These are phyloP conservation scores for Globisporangium cederbergense DNA, from an alignment of 352 stramenopile genomes.

Conservation along the genomic window DNA sequence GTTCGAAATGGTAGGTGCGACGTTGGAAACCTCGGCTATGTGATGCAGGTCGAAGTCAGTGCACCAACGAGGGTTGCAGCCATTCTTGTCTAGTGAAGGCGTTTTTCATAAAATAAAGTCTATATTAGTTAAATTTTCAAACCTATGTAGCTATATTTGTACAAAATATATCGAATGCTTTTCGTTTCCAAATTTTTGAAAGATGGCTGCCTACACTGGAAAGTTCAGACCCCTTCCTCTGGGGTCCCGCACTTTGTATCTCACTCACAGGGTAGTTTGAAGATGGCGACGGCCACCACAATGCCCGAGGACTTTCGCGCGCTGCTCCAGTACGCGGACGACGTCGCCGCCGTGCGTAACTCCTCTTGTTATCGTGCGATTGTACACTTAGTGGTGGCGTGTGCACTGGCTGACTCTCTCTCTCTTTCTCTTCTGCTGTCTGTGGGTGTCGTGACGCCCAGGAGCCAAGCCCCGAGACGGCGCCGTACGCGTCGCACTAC, in stretches of 20 bases:
- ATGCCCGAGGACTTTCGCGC: slow-evolving; percentile 32
- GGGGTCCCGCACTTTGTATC: not conserved
- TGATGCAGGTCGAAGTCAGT: no score
- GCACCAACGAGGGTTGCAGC: no score
- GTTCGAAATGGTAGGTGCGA: no score
- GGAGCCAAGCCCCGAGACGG: slow-evolving; percentile 44
- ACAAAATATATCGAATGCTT: no score
- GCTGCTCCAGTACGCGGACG: slow-evolving; percentile 29
- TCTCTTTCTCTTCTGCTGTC: not conserved
- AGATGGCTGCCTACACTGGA: no score
- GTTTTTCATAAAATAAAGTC: no score
- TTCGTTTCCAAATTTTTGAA: no score
- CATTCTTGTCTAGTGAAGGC: no score
- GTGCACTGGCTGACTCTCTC: not conserved
- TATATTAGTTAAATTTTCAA: no score
- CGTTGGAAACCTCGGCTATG: no score
- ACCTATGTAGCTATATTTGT: no score
- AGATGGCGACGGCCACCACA: slow-evolving; percentile 2
- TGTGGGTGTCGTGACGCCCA: slow-evolving; percentile 12
- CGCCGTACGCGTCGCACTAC: slow-evolving; percentile 51
- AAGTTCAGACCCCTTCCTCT: no score
- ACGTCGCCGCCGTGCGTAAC: slow-evolving; percentile 25
- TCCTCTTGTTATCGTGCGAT: not conserved
- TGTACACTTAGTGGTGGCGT: not conserved
- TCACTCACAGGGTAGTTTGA: not conserved